Conservation (phyloP, 306 rosid genomes). For the Hippophae tibetana region DNA sequence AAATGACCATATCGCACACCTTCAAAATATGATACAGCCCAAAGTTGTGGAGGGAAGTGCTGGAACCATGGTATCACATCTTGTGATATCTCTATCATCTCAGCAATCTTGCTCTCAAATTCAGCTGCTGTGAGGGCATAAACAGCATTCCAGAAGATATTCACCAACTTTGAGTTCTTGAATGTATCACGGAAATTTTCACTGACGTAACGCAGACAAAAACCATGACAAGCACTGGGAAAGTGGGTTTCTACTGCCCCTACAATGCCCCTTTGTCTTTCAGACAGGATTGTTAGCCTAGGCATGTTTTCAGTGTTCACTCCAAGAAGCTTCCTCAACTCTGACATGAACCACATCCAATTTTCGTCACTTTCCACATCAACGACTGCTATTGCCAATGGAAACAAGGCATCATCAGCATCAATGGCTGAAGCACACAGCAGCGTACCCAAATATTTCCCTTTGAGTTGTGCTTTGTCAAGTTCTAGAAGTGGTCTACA, state of each 20-base stretch:
- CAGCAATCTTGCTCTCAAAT: conserved; percentile 76
- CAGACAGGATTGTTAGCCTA: conserved; percentile 81
- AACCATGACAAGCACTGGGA: conserved; percentile 87
- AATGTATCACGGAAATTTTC: conserved; percentile 93
- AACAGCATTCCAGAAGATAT: conserved; percentile 96
- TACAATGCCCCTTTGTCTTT: conserved; percentile 69
- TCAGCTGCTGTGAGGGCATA: conserved; percentile 91
- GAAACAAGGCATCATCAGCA: conserved; percentile 85
- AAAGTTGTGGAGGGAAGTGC: conserved; percentile 80
- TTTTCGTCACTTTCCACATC: conserved; percentile 85
- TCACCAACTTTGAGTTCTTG: conserved; percentile 86
- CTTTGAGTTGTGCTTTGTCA: conserved; percentile 85
- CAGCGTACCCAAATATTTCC: conserved; percentile 75
- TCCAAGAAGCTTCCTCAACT: conserved; percentile 87
- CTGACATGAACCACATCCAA: conserved; percentile 99
- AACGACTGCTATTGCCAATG: conserved; percentile 83
- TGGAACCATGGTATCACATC: conserved; percentile 81
- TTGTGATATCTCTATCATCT: conserved; percentile 86
- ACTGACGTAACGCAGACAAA: conserved; percentile 79
- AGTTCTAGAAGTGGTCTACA: conserved; percentile 97
- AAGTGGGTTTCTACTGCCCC: conserved; percentile 94
- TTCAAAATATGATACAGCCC: conserved; percentile 97
- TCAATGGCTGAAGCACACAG: conserved; percentile 92
- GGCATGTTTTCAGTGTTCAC: conserved; percentile 97
- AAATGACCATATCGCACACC: conserved; percentile 93